Evolutionary conservation across 768 basidiomycete species (phyloP), one percentile per base, ranked within the genome.

Genomic region (Amanita brunnescens): DNA sequence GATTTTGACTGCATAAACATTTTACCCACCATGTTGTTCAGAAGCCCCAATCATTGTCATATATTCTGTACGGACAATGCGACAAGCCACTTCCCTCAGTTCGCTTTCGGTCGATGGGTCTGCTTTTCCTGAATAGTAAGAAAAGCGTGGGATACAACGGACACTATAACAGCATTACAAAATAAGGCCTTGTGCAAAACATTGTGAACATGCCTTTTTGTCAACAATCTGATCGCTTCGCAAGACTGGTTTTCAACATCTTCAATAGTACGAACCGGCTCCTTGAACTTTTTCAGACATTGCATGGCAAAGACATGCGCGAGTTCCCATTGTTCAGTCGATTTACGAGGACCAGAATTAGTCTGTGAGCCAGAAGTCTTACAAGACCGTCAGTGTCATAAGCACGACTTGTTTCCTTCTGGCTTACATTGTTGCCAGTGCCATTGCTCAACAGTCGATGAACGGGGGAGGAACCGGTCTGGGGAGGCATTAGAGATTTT

Each of bases 311-410:
- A 33, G 45, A 12, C 5, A 20, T 21, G 45, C 45, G 21, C 45
- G n/a, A 34, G 45, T 46, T 46, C 45, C 45, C 45, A 46, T 46
- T 46, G 45, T 34, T 46, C 45, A 34, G 33, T 46, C 32, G 33
- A 46, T 46, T 46, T 46, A 34, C 45, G 32, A 46, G 45, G 30
- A 34, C 45, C 45, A 47, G 52, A 47, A 47, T 34, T 20, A 44
- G 38, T 51, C 50, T 51, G 50, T 43, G 32, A 44, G 40, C 40
- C 41, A 51, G 50, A 51, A 40, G 50, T 51, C 50, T 51, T 51
- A 44, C 41, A 51, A 16, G 50, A 30, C 50, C 20, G n/a, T 51
- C 50, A 51, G 50, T 51, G 26, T 43, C 50, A 51, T 44, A 24
- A 52, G 51, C 23, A 52, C 29, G 43, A 46, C 39, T 46, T 42